Conservation (phyloP, 345 rosid genomes). For the Lepidium africanum region DNA sequence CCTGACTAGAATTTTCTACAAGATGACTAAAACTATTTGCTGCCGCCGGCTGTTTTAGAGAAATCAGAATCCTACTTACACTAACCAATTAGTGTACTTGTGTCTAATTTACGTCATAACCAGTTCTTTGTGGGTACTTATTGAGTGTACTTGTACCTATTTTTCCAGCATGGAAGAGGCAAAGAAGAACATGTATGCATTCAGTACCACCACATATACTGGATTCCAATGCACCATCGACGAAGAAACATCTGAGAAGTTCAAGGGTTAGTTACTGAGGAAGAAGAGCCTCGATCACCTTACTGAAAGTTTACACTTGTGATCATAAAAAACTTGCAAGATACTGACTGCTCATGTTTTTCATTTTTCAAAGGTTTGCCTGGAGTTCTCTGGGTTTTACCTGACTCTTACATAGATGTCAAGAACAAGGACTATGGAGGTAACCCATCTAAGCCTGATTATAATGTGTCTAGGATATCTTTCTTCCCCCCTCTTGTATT, state of each 20-base stretch:
- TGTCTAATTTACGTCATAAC: conserved; percentile 21
- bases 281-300: not conserved
- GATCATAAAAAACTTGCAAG: not conserved
- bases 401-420: conserved; percentile 92
- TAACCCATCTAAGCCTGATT: conserved; percentile 15
- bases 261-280: conserved; percentile 61
- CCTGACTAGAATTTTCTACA: not conserved
- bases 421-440: conserved; percentile 99
- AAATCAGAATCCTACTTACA: not conserved
- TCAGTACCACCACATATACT: conserved; percentile 88
- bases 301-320: not conserved
- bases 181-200: conserved; percentile 91
- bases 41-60: not conserved
- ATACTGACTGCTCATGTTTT: not conserved
- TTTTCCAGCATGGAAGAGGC: conserved; percentile 87
- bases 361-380: conserved; percentile 63
- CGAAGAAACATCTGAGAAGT: conserved; percentile 84
- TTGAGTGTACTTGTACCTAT: not conserved
- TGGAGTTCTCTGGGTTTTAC: conserved; percentile 96
- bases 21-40: not conserved
- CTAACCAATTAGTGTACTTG: not conserved
- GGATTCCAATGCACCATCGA: conserved; percentile 88
- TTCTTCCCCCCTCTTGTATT: not conserved
- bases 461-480: not conserved
- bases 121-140: not conserved